Evolutionary conservation across 768 basidiomycete genomes (phyloP).

Genomic region (Gyrodon lividus): DNA sequence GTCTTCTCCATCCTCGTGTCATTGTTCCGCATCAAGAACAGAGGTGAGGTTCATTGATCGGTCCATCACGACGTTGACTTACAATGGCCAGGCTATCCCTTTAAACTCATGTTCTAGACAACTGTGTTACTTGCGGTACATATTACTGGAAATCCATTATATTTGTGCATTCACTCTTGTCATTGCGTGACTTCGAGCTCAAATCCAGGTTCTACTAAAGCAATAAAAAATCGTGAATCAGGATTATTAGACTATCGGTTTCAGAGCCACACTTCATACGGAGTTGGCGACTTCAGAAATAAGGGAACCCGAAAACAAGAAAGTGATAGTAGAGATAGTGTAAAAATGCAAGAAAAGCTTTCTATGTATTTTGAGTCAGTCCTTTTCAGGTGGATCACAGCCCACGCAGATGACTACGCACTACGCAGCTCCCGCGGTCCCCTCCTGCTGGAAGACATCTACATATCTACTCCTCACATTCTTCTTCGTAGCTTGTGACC

Average conservation of each 20-base stretch:
- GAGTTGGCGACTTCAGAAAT: conserved; percentile 19
- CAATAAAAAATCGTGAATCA: too few relatives aligned
- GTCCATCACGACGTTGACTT: background rate
- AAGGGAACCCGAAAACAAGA: conserved; percentile 20
- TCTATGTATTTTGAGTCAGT: background rate
- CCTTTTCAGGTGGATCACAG: too few relatives aligned
- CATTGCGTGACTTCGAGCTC: too few relatives aligned
- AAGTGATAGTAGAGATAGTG: conserved; percentile 14
- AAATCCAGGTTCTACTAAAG: too few relatives aligned
- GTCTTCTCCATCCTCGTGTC: conserved; percentile 86
- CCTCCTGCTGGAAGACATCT: conserved; percentile 76
- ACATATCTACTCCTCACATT: conserved; percentile 84
- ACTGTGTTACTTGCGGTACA: background rate
- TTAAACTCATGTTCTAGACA: conserved; percentile 68
- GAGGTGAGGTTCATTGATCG: conserved; percentile 49
- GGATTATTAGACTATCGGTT: background rate
- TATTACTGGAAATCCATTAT: conserved; percentile 1
- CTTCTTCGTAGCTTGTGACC: conserved; percentile 64
- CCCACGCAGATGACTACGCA: too few relatives aligned
- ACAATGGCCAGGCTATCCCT: conserved; percentile 63
- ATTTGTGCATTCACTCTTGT: background rate
- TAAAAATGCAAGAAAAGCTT: conserved; percentile 9
- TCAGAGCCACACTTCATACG: background rate
- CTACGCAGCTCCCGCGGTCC: conserved; percentile 18
- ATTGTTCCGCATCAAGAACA: conserved; percentile 88